A percentile compares a stretch with the other conserved stretches of the same genome.
phyloP scores from a whole-genome alignment of 768 basidiomycete species.

The Rhodosporidiobolus odoratus region DNA sequence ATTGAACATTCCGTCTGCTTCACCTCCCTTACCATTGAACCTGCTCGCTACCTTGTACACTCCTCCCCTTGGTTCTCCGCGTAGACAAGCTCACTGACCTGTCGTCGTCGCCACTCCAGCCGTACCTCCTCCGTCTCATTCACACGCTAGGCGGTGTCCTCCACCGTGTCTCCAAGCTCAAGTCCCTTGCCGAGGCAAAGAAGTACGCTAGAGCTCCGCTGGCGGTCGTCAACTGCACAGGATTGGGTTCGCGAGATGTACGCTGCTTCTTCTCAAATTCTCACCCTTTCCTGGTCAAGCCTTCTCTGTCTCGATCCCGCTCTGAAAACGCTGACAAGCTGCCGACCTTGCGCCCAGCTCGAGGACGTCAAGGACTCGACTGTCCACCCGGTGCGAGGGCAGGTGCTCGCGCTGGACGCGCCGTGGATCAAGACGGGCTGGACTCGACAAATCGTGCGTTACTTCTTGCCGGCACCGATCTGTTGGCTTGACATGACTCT shows the following conservation, averaged over 20 bases:
- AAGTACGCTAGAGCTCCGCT: not conserved
- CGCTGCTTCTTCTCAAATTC: too few species aligned
- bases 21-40: slow-evolving; percentile 48
- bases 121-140: too few species aligned
- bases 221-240: slow-evolving; percentile 44
- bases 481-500: not conserved
- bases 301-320: too few species aligned
- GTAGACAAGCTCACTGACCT: too few species aligned
- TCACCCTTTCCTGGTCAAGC: too few species aligned
- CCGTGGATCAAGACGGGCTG: slow-evolving; percentile 45
- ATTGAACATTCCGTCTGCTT: slow-evolving; percentile 43
- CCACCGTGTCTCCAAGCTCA: slow-evolving; percentile 36
- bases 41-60: slow-evolving; percentile 38
- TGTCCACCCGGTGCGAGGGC: slow-evolving; percentile 46
- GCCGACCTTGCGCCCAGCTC: slow-evolving; percentile 29
- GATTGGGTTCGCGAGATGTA: slow-evolving; percentile 42
- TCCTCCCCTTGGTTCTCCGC: too few species aligned
- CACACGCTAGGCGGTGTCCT: slow-evolving; percentile 41
- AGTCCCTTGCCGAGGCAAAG: slow-evolving; percentile 35
- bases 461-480: not conserved
- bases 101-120: slow-evolving; percentile 39
- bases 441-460: slow-evolving; percentile 36
- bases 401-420: slow-evolving; percentile 43
- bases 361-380: slow-evolving; percentile 43
- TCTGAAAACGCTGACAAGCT: not conserved